Conservation (phyloP, 202 grass and related monocot genomes). For the Schoenoplectus tabernaemontani region DNA sequence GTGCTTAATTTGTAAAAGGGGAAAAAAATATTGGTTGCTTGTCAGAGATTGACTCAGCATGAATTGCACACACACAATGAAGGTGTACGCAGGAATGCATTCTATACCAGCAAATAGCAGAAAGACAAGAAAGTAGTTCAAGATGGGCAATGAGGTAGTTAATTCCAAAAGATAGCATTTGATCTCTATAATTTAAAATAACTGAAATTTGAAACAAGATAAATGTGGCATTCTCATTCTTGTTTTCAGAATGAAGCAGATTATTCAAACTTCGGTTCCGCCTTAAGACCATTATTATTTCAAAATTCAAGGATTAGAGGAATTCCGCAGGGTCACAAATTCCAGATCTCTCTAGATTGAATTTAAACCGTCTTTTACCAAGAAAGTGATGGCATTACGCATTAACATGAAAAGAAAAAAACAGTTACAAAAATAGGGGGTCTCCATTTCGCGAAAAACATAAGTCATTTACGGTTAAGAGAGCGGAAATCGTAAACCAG, state of each 20-base stretch:
- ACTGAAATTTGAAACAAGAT: neutral
- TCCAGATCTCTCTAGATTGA: neutral
- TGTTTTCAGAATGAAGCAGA: neutral
- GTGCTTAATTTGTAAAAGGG: neutral
- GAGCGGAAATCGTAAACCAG: slow-evolving; percentile 14
- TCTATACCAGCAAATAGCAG: neutral
- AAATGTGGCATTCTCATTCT: neutral
- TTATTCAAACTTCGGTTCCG: neutral
- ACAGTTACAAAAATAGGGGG: neutral
- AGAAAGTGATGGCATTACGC: neutral
- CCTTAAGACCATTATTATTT: neutral
- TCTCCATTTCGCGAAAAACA: neutral
- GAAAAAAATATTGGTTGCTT: neutral
- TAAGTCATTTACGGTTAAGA: neutral
- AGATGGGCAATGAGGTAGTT: neutral
- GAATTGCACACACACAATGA: neutral
- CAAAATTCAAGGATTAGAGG: neutral
- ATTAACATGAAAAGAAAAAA: neutral
- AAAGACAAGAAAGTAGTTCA: neutral
- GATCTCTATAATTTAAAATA: slow-evolving; percentile 2
- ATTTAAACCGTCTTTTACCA: neutral
- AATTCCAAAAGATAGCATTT: neutral
- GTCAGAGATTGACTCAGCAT: neutral
- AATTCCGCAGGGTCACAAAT: neutral
- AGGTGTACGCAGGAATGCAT: neutral